Conservation (phyloP, 345 rosid species). For the Sisymbrium altissimum region DNA sequence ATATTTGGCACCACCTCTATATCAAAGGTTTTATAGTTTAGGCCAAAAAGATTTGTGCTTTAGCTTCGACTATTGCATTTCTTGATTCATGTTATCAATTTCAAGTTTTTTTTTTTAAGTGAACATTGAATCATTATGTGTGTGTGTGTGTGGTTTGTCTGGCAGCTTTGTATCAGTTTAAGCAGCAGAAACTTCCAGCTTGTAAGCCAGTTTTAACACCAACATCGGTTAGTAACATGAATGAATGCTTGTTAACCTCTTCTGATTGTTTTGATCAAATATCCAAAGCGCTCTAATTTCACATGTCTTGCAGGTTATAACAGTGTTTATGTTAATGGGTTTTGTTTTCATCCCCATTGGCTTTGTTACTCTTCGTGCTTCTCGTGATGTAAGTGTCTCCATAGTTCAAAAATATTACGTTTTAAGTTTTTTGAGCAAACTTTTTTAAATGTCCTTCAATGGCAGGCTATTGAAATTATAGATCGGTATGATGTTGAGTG, state of each 20-base stretch:
- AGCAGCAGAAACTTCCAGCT: conserved; percentile 79
- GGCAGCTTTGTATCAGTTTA: conserved; percentile 58
- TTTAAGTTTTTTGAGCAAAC: no score
- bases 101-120: neutral
- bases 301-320: conserved; percentile 47
- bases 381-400: conserved; percentile 51
- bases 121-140: neutral
- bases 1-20: conserved; percentile 37
- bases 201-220: conserved; percentile 88
- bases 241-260: neutral
- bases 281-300: neutral
- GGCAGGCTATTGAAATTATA: conserved; percentile 69
- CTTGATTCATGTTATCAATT: neutral
- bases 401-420: no score
- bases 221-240: conserved; percentile 45
- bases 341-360: conserved; percentile 62
- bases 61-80: neutral
- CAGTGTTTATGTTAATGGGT: conserved; percentile 53
- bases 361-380: conserved; percentile 55
- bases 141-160: conserved; percentile 10
- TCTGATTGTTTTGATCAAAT: neutral
- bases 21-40: conserved; percentile 23
- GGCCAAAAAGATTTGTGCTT: neutral
- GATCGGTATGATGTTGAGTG: conserved; percentile 73
- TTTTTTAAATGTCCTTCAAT: neutral